Base-by-base conservation (phyloP, 305 asterid genomes). In the Solanum hybrid region DNA sequence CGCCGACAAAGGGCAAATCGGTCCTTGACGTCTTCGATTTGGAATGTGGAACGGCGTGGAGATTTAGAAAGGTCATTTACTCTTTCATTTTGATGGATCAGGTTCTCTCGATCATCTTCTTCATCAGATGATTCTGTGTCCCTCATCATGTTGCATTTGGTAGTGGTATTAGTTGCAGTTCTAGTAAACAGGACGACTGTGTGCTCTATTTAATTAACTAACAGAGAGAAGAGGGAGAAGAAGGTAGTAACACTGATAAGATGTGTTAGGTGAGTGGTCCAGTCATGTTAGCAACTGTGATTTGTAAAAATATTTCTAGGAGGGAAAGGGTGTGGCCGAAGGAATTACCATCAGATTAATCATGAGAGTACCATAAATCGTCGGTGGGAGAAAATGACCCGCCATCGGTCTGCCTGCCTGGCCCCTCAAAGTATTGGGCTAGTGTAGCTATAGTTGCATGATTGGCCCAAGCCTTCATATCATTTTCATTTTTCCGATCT, bases 21-120 rank as follows among this genome's bases (percentile, higher is more conserved):
- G 64, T 69, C 76, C 83, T 92, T 94, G 87, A 92, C 89, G 76
- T 87, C 93, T 24, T 94, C 98, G 90, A 98, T 94, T 80, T 94
- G 96, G 92, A 98, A 94, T 24, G 95, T 24, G 31, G 97, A 92
- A 31, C 89, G 94, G 87, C 90, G 93, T 33, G 97, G 93, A 57
- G 97, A 92, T 90, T 94, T 94, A 0, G 92, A 87, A 42, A 84
- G 92, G 91, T 92, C 94, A 61, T 80, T 16, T 86, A 89, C 92
- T 2, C 94, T 80, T 90, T 92, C 95, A 82, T 94, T 95, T 82
- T 96, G 96, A 8, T 95, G 92, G 89, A 98, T 94, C 87, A 97
- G 95, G 86, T 93, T 93, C 87, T 90, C 94, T 22, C 91, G 97
- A 90, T 98, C 99, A 84, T 96, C 99, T 92, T 97, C 99, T 36